Percentiles rank a stretch among this genome's conserved stretches.
Evolutionary conservation across 345 rosid genomes (phyloP).

Genomic region (Populus pruinosa): DNA sequence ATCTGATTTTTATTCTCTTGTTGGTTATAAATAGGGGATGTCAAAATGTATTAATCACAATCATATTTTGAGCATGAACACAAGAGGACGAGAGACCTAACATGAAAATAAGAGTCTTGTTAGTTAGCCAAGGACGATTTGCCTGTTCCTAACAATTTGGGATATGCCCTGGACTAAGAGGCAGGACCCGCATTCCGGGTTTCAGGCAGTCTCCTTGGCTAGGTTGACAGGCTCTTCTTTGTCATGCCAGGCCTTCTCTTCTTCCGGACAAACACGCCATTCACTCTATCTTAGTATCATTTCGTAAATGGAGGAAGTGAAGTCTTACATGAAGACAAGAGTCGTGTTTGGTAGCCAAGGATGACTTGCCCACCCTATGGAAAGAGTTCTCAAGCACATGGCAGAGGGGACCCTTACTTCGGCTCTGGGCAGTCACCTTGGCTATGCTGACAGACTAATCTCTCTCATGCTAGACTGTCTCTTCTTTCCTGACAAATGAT

Average conservation of each 20-base stretch:
- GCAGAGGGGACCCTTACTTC: background rate
- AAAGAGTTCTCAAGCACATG: background rate
- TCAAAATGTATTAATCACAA: background rate
- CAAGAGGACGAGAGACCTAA: slow-evolving; percentile 12
- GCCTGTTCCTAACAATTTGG: background rate
- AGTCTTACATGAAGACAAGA: slow-evolving; percentile 11
- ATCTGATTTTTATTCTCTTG: background rate
- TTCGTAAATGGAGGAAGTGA: background rate
- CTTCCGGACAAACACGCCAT: background rate
- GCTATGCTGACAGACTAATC: slow-evolving; percentile 13
- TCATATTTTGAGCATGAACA: background rate
- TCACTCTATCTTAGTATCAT: background rate
- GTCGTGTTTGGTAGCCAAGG: slow-evolving; percentile 17
- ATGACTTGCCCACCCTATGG: slow-evolving; percentile 13
- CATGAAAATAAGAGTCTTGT: slow-evolving; percentile 20
- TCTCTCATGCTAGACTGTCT: slow-evolving; percentile 14
- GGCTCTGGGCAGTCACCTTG: slow-evolving; percentile 17
- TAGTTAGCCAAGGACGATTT: slow-evolving; percentile 23
- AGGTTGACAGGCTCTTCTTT: slow-evolving; percentile 14
- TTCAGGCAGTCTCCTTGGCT: slow-evolving; percentile 25
- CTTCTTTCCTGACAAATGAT: background rate
- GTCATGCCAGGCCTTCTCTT: slow-evolving; percentile 12
- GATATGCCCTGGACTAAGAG: background rate
- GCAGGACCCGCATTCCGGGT: background rate
- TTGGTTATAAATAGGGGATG: slow-evolving; percentile 11